Conservation (phyloP, 2,329 filamentous ascomycete species). For the Apiospora arundinis region DNA sequence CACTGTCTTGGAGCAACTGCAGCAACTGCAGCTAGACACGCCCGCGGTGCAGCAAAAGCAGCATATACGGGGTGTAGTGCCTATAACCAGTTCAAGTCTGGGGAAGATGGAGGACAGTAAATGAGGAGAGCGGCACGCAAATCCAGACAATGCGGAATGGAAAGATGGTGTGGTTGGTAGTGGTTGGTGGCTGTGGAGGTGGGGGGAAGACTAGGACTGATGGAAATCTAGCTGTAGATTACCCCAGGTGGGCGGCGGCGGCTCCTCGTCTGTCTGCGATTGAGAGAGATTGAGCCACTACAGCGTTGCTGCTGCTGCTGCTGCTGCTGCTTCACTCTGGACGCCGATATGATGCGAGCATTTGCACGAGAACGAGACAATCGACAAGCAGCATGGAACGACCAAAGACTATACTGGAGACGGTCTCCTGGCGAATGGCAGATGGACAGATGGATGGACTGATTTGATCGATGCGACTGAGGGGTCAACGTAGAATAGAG, state of each 20-base stretch:
- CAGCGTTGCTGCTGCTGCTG: neutral
- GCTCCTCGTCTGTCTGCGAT: neutral
- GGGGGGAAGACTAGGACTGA: slow-evolving; percentile 15
- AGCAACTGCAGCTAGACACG: slow-evolving; percentile 23
- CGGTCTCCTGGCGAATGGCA: neutral
- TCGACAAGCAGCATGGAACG: neutral
- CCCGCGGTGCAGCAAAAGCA: slow-evolving; percentile 7
- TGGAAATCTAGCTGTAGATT: slow-evolving; percentile 6
- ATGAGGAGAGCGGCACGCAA: slow-evolving; percentile 17
- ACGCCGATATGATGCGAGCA: neutral
- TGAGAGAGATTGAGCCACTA: neutral
- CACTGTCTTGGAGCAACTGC: slow-evolving; percentile 25
- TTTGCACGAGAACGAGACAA: neutral
- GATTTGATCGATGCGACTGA: neutral
- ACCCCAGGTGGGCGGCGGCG: neutral
- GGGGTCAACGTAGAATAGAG: slow-evolving; percentile 10
- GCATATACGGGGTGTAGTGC: slow-evolving; percentile 18
- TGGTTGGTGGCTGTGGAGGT: slow-evolving; percentile 19
- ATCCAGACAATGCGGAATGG: slow-evolving; percentile 13
- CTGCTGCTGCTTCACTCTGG: neutral
- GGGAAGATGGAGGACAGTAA: slow-evolving; percentile 18
- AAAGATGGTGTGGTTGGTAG: slow-evolving; percentile 18
- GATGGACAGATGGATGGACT: neutral
- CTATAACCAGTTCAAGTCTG: neutral
- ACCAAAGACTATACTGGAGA: neutral